phyloP scores from a whole-genome alignment of 805 yeast genomes.

The Pichia kluyveri region DNA sequence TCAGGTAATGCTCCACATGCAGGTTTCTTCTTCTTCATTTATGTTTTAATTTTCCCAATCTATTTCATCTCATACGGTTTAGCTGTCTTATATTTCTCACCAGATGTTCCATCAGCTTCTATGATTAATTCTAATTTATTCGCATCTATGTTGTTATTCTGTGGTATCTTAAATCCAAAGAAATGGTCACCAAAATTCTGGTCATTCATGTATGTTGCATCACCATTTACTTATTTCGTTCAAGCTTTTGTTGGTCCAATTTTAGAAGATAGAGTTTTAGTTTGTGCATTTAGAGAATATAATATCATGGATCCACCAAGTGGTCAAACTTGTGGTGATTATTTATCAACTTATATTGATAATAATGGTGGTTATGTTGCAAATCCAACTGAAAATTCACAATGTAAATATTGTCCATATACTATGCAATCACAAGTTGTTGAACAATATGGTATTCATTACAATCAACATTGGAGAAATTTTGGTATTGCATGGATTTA shows the following conservation, averaged over 20 bases:
- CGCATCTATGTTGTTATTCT: conserved; percentile 51
- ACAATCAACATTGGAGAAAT: conserved; percentile 52
- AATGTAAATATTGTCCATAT: conserved; percentile 43
- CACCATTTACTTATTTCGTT: conserved; percentile 64
- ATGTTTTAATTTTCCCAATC: conserved; percentile 33
- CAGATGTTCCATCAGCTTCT: conserved; percentile 59
- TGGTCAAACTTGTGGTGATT: conserved; percentile 60
- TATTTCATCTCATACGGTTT: conserved; percentile 45
- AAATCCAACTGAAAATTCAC: conserved; percentile 37
- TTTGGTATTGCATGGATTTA: conserved; percentile 54
- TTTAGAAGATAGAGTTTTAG: conserved; percentile 40
- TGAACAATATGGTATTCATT: conserved; percentile 33
- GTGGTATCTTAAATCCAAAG: conserved; percentile 58
- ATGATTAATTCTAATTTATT: conserved; percentile 48
- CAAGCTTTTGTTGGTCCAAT: conserved; percentile 44
- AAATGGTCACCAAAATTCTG: conserved; percentile 65
- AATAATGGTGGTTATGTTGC: conserved; percentile 45
- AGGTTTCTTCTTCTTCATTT: conserved; percentile 35
- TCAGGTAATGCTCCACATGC: conserved; percentile 32
- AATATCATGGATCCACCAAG: conserved; percentile 44
- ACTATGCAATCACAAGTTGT: conserved; percentile 38
- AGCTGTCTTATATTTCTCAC: conserved; percentile 48
- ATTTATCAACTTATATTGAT: conserved; percentile 33
- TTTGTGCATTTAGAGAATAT: conserved; percentile 40
- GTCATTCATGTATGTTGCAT: conserved; percentile 68